These are phyloP conservation scores for Colletotrichum tabaci DNA, from an alignment of 2,329 filamentous ascomycete genomes.

Conservation along the genomic window DNA sequence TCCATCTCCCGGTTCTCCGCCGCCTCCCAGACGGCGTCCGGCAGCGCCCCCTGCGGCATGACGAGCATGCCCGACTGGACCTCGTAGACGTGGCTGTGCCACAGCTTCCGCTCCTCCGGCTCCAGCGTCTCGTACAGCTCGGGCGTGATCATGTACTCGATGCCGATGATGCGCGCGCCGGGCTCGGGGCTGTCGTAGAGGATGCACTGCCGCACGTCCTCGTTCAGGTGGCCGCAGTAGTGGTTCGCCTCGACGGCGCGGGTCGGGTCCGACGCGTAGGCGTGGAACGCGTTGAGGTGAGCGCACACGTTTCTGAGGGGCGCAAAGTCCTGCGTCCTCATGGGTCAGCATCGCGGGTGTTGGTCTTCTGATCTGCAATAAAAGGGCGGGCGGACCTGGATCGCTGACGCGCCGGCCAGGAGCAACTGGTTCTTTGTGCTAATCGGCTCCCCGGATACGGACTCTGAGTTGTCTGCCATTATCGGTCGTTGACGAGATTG, in stretches of 20 bases:
- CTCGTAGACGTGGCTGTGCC: slow-evolving; percentile 84
- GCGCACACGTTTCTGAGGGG: slow-evolving; percentile 84
- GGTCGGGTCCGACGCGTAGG: slow-evolving; percentile 80
- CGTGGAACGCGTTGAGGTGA: slow-evolving; percentile 89
- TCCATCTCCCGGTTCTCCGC: slow-evolving; percentile 88
- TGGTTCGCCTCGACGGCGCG: slow-evolving; percentile 85
- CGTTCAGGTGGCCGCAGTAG: slow-evolving; percentile 83
- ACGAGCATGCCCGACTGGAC: slow-evolving; percentile 86
- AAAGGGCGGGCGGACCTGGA: slow-evolving; percentile 61
- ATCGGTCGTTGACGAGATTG: slow-evolving; percentile 7
- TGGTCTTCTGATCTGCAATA: neutral
- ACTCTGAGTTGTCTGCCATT: slow-evolving; percentile 36
- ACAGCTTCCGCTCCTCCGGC: slow-evolving; percentile 78
- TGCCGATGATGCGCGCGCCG: slow-evolving; percentile 81
- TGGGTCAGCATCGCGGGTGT: slow-evolving; percentile 14
- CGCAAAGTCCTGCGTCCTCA: slow-evolving; percentile 69
- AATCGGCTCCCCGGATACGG: slow-evolving; percentile 62
- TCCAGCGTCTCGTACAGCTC: slow-evolving; percentile 77
- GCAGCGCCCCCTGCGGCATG: slow-evolving; percentile 76
- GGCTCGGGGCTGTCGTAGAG: slow-evolving; percentile 81
- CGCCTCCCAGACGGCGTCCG: slow-evolving; percentile 77
- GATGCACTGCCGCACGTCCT: slow-evolving; percentile 86
- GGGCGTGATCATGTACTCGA: slow-evolving; percentile 90
- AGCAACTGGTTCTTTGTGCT: slow-evolving; percentile 71
- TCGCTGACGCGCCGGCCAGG: slow-evolving; percentile 72